Conservation (phyloP, 345 rosid species). For the Populus euphratica region DNA sequence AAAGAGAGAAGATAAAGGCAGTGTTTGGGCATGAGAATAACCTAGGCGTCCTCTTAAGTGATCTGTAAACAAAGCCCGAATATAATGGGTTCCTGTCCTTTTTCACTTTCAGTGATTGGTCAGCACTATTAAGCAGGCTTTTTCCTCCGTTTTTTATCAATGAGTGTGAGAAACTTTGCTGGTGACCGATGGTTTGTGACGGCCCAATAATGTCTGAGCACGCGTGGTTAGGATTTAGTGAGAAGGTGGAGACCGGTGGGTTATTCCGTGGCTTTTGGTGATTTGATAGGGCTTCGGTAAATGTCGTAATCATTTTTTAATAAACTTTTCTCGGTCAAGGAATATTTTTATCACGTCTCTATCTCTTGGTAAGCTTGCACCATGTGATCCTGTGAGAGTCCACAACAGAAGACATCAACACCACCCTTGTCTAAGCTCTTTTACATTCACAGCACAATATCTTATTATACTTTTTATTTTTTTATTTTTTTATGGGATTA, state of each 20-base stretch:
- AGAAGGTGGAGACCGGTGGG: background rate
- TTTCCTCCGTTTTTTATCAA: background rate
- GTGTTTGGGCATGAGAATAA: constrained; percentile 12
- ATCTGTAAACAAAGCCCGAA: constrained; percentile 11
- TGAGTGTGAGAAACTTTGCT: background rate
- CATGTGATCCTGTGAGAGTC: no score
- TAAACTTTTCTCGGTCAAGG: no score
- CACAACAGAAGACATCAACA: no score
- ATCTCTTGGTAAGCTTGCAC: no score
- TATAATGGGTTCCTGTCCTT: constrained; percentile 20
- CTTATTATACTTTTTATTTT: no score
- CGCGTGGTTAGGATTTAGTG: background rate
- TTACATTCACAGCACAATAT: no score
- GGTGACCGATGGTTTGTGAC: background rate
- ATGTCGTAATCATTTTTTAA: no score
- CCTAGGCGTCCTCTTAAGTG: constrained; percentile 5
- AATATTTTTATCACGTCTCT: no score
- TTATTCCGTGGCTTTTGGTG: background rate
- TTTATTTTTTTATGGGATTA: no score
- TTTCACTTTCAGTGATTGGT: constrained; percentile 21
- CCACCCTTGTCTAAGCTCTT: no score
- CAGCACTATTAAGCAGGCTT: background rate
- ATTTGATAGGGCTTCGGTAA: background rate
- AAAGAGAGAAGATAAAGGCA: background rate
- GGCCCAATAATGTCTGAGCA: background rate